Conservation (phyloP, 495 filamentous ascomycete species). For the Filosporella fistucella region DNA sequence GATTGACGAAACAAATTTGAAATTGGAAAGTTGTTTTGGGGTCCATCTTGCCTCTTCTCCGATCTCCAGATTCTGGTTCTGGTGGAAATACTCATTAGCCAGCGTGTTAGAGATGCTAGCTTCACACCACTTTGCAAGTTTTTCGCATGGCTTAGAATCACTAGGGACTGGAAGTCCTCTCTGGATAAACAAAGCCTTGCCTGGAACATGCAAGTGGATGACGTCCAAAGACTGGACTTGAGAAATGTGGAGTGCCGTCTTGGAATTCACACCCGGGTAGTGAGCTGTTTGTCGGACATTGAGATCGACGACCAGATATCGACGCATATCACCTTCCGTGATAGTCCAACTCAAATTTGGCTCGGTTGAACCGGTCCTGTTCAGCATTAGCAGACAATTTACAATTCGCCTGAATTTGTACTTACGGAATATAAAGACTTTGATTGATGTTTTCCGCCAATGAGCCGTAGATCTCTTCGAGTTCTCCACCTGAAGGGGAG, state of each 20-base stretch:
- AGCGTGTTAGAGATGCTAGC: constrained; percentile 28
- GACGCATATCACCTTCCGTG: too few relatives aligned
- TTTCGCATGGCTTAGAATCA: constrained; percentile 13
- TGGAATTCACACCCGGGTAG: constrained; percentile 13
- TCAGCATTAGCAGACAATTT: not conserved
- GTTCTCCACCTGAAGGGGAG: constrained; percentile 9
- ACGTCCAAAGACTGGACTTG: constrained; percentile 34
- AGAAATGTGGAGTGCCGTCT: constrained; percentile 33
- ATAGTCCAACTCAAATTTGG: too few relatives aligned
- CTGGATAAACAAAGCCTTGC: not conserved
- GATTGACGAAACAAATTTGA: constrained; percentile 11
- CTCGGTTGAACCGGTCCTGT: too few relatives aligned
- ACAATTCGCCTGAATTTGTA: not conserved
- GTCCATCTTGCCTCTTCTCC: constrained; percentile 38
- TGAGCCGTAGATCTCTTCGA: constrained; percentile 21
- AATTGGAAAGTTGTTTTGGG: constrained; percentile 17
- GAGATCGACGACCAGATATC: constrained; percentile 12
- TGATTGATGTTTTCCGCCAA: constrained; percentile 30
- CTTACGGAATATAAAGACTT: constrained; percentile 34
- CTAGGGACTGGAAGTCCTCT: constrained; percentile 1
- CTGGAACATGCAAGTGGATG: not conserved
- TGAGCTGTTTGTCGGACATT: constrained; percentile 29
- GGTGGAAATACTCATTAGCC: constrained; percentile 25
- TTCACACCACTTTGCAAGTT: constrained; percentile 35
- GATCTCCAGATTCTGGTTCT: constrained; percentile 32